Base-by-base conservation (phyloP, 164 flowering plant species). In the Vitis riparia region DNA sequence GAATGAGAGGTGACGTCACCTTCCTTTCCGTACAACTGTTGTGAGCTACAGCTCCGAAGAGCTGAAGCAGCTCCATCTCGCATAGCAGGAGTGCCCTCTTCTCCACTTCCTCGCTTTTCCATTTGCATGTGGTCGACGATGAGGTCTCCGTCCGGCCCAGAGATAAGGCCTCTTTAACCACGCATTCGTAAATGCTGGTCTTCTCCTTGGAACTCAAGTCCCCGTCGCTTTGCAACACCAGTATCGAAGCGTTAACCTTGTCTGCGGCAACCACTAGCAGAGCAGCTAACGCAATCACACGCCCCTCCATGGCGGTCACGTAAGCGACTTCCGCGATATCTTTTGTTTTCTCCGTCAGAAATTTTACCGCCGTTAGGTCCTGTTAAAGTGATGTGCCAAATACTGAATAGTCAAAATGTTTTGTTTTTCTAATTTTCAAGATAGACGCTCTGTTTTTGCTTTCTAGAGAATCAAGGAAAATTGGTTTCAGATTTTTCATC, bases 31-130 rank as follows among this genome's bases (percentile, higher is more conserved):
- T 55, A 71, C 30, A 52, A 53, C 58, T 59, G 15, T 52, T 69
- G 11, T 52, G 69, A 59, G 70, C 66, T 13, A 55, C 71, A 47
- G 84, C 87, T 1, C 80, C 88, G 55, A 82, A 86, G 55, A 82
- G 75, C 77, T 82, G 91, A 17, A 84, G 87, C 74, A 87, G 69
- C 77, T 87, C 89, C 17, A 86, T 82, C 81, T 81, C 89, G 49
- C 72, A 37, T 9, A 87, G 79, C 70, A 87, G 60, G 5, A 77
- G 75, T 71, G 74, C 80, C 76, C 91, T 75, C 49, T 69, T 81
- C 81, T 62, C 65, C 0, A 59, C 50, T 12, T 30, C 48, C 62
- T 75, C 73, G 11, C 59, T 27, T 16, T 69, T 53, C 19, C 69
- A 30, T 13, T 64, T 62, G 15, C 55, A 67, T 9, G 66, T 68